Percentiles rank a stretch among this genome's conserved stretches.
Conservation (phyloP, 805 yeast species). For the Wickerhamia fluorescens region DNA sequence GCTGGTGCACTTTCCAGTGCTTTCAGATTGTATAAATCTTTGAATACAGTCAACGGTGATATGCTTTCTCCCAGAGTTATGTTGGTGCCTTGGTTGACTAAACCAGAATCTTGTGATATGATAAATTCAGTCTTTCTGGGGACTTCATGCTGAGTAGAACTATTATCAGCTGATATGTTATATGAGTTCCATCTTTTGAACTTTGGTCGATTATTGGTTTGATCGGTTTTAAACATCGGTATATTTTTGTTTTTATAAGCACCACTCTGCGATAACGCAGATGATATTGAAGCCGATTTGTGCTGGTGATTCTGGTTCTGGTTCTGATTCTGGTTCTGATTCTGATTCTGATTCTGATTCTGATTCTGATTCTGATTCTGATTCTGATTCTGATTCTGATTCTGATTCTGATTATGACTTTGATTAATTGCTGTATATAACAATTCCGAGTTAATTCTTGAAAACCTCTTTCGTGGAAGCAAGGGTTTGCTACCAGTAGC, state of each 20-base stretch:
- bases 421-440: slow-evolving; percentile 10
- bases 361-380: too few species aligned
- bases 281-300: slow-evolving; percentile 6
- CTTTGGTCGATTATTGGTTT: slow-evolving; percentile 6
- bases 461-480: slow-evolving; percentile 1
- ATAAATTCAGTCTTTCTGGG: too few species aligned
- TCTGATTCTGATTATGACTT: too few species aligned
- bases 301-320: slow-evolving; percentile 9
- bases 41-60: slow-evolving; percentile 22
- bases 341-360: too few species aligned
- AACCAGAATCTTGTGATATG: too few species aligned
- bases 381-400: too few species aligned
- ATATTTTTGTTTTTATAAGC: slow-evolving; percentile 3
- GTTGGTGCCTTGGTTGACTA: too few species aligned
- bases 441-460: slow-evolving; percentile 4
- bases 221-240: slow-evolving; percentile 6
- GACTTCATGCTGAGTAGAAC: too few species aligned
- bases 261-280: slow-evolving; percentile 6
- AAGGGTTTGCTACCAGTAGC: too few species aligned
- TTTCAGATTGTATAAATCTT: slow-evolving; percentile 20
- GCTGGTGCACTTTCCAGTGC: slow-evolving; percentile 4
- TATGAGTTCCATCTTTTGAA: slow-evolving; percentile 9
- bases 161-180: slow-evolving; percentile 2
- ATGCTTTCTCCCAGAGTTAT: slow-evolving; percentile 12
- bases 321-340: too few species aligned